Base-by-base conservation (phyloP, 2,329 filamentous ascomycete genomes). In the Lasiodiplodia hormozganensis region DNA sequence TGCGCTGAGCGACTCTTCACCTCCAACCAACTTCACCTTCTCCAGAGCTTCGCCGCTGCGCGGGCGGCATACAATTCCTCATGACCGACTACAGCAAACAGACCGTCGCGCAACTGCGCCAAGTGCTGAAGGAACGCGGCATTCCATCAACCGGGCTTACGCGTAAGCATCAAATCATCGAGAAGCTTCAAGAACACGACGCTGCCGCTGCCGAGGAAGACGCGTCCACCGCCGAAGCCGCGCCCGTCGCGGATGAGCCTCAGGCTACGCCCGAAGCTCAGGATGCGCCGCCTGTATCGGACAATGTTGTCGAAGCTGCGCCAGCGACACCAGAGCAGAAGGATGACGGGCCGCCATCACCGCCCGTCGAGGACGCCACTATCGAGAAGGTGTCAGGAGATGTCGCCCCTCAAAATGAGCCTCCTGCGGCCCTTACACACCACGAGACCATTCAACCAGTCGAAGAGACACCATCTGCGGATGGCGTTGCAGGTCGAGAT, bases 91-190 rank as follows among this genome's bases (percentile, higher is more conserved):
- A 85, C 76, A 79, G 75, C 72, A 81, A 80, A 69, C 77, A 81
- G 54, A 85, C 83, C 28, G 83, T 85, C 70, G 77, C 79, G 66
- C 80, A 84, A 70, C 76, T 85, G 62, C 80, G 81, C 70, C 76
- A 81, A 68, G 67, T 84, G 65, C 75, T 84, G 58, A 85, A 84
- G 68, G 81, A 84, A 47, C 79, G 82, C 62, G 77, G 78, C 56
- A 84, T 85, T 68, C 75, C 82, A 1, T 77, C 77, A 28, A 82
- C 82, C 0, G 82, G 82, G 28, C 74, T 85, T 36, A 82, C 82
- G 62, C 76, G 82, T 58, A 85, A 85, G 73, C 80, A 81, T 69
- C 80, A 84, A 69, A 82, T 83, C 58, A 76, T 85, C 40, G 82
- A 84, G 69, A 82, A 80, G 71, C 75, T 85, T 10, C 74, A 80